phyloP scores from a whole-genome alignment of 305 asterid species.

The Fraxinus dipetala region DNA sequence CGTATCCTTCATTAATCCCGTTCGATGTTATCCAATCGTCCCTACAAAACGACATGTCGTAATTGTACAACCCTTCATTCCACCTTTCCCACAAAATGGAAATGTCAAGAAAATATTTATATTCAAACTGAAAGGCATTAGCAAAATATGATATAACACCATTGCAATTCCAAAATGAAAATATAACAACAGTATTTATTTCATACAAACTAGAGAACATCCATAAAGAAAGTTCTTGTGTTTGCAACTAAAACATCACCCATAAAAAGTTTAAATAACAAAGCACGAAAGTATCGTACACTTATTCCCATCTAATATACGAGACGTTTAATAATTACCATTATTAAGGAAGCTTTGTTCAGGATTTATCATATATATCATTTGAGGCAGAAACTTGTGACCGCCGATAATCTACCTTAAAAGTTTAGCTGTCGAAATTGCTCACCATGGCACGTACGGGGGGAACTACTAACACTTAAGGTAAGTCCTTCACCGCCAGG shows the following conservation, averaged over 20 bases:
- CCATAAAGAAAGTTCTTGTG: background rate
- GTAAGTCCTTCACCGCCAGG: constrained; percentile 36
- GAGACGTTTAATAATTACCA: constrained; percentile 11
- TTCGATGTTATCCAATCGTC: background rate
- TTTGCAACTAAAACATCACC: constrained; percentile 5
- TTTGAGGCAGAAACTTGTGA: constrained; percentile 24
- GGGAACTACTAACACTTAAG: constrained; percentile 36
- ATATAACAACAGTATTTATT: background rate
- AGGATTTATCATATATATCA: background rate
- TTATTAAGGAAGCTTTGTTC: constrained; percentile 15
- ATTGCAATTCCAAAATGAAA: background rate
- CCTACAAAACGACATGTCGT: background rate
- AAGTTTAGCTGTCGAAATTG: constrained; percentile 30
- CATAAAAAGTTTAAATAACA: constrained; percentile 15
- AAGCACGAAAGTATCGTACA: constrained; percentile 27
- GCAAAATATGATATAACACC: background rate
- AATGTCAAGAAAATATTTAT: background rate
- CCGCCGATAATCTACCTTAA: background rate
- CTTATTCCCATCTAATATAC: constrained; percentile 36
- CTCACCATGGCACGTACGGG: constrained; percentile 29
- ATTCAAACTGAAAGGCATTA: background rate
- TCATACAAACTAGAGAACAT: background rate
- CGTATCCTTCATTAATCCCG: background rate
- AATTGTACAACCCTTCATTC: background rate
- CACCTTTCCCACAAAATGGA: constrained; percentile 6